Conservation (phyloP, 2,329 filamentous ascomycete genomes). For the Ilyonectria mors-panacis region DNA sequence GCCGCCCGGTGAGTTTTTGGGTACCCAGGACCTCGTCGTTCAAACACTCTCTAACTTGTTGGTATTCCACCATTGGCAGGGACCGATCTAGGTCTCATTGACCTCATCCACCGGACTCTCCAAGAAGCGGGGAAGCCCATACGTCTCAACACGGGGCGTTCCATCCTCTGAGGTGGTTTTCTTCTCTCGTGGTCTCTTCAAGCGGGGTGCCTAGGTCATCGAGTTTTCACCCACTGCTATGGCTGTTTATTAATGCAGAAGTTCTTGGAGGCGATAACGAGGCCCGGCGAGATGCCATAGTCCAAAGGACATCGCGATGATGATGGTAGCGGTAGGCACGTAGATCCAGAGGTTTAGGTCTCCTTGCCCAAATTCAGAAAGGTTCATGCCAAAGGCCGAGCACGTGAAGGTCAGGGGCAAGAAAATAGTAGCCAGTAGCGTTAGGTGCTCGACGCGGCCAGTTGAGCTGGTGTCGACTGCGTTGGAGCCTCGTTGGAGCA, state of each 20-base stretch:
- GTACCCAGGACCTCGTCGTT: not conserved
- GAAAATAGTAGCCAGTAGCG: slow-evolving; percentile 6
- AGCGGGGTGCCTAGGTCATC: not conserved
- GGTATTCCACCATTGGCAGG: not conserved
- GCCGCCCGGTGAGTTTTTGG: not conserved
- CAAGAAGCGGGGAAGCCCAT: not conserved
- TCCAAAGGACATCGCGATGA: not conserved
- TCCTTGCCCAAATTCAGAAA: not conserved
- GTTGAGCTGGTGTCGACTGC: not conserved
- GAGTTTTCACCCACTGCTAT: not conserved
- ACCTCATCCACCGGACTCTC: not conserved
- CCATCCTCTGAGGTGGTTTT: not conserved
- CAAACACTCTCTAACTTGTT: not conserved
- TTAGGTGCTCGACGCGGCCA: slow-evolving; percentile 5
- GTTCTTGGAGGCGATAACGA: not conserved
- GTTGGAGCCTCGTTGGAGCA: no score
- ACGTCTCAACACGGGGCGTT: not conserved
- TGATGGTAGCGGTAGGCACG: not conserved
- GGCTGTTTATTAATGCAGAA: not conserved
- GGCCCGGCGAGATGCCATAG: not conserved
- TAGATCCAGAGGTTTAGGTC: not conserved
- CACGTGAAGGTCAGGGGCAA: slow-evolving; percentile 6
- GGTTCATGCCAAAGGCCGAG: slow-evolving; percentile 5
- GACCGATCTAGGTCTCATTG: not conserved
- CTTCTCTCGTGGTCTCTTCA: not conserved